phyloP scores from a whole-genome alignment of 2,329 filamentous ascomycete genomes.

The Ascochyta lentis region DNA sequence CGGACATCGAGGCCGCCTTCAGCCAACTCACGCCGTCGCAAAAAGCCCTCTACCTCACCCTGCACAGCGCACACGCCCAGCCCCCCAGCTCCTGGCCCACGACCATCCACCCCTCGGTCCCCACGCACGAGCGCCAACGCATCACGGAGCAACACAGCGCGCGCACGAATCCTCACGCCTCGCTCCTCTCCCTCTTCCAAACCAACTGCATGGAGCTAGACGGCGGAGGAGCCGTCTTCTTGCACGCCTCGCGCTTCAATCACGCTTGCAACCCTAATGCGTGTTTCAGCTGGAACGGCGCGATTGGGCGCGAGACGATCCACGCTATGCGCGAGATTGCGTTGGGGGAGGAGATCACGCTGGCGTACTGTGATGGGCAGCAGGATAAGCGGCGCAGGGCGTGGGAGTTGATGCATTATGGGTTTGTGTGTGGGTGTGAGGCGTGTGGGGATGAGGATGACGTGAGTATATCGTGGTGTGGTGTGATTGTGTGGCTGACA shows the following conservation, averaged over 20 bases:
- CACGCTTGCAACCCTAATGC: constrained; percentile 53
- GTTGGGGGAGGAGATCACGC: constrained; percentile 47
- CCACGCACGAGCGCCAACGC: constrained; percentile 25
- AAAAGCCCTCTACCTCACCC: constrained; percentile 33
- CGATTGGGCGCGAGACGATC: constrained; percentile 39
- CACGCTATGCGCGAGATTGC: constrained; percentile 45
- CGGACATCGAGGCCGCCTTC: constrained; percentile 42
- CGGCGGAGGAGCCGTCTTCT: constrained; percentile 45
- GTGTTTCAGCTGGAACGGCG: constrained; percentile 45
- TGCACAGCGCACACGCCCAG: constrained; percentile 40
- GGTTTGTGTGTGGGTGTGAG: constrained; percentile 47
- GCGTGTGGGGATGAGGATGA: constrained; percentile 45
- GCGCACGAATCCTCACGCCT: constrained; percentile 28
- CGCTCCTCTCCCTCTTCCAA: constrained; percentile 48
- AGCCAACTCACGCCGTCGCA: constrained; percentile 27
- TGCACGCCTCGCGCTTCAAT: constrained; percentile 49
- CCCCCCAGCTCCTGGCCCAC: constrained; percentile 37
- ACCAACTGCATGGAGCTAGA: constrained; percentile 51
- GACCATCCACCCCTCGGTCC: constrained; percentile 31
- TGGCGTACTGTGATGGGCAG: constrained; percentile 48
- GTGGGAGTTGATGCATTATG: constrained; percentile 47
- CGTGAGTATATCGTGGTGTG: not conserved
- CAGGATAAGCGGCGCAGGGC: constrained; percentile 37
- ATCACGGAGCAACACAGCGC: constrained; percentile 44
- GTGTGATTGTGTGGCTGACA: not conserved